phyloP scores from a whole-genome alignment of 768 basidiomycete genomes.

The Suillus fuscotomentosus region DNA sequence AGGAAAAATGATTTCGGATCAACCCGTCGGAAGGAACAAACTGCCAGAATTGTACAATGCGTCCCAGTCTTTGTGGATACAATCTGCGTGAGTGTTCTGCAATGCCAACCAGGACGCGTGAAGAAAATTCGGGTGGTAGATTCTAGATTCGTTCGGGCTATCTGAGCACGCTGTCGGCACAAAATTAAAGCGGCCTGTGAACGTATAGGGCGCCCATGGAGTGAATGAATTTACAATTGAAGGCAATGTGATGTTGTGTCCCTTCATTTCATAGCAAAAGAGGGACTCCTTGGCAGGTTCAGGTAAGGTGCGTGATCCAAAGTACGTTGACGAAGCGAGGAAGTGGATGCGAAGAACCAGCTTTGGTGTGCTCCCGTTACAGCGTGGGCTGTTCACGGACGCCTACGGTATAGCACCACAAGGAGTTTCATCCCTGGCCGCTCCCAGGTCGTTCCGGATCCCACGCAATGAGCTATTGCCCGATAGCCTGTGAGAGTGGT shows the following conservation, averaged over 20 bases:
- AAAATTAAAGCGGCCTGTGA: conserved; percentile 1
- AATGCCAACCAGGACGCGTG: neutral
- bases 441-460: neutral
- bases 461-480: neutral
- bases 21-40: neutral
- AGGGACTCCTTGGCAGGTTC: neutral
- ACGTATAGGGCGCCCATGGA: neutral
- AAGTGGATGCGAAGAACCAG: neutral
- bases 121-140: neutral
- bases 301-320: neutral
- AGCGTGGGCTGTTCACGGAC: neutral
- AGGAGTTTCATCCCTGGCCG: neutral
- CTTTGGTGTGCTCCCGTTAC: neutral
- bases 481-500: neutral
- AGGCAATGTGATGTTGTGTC: neutral
- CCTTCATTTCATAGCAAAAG: neutral
- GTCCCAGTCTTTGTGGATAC: neutral
- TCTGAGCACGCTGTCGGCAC: neutral
- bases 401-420: neutral
- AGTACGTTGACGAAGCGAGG: neutral
- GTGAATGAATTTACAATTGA: neutral
- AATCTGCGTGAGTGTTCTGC: neutral
- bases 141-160: neutral
- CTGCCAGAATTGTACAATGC: neutral
- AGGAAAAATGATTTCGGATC: neutral